These are phyloP conservation scores for Penicillium sp. DNA, from an alignment of 2,329 filamentous ascomycete species.

Conservation along the genomic window DNA sequence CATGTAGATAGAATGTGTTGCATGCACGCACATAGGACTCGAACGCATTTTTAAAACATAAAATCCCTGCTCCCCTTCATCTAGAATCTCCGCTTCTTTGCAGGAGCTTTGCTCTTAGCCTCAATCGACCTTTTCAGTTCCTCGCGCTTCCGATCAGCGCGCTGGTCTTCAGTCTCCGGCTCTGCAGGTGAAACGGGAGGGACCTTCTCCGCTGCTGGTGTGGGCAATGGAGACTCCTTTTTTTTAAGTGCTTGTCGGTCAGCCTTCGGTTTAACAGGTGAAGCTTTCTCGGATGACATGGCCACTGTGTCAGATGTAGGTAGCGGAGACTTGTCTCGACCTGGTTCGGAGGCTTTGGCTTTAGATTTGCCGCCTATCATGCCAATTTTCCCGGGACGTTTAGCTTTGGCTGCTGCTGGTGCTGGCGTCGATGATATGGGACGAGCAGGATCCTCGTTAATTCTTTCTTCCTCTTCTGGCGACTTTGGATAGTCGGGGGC, in stretches of 20 bases:
- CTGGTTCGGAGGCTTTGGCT: conserved; percentile 9
- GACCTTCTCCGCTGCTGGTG: background rate
- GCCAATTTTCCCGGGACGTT: conserved; percentile 33
- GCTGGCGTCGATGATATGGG: conserved; percentile 9
- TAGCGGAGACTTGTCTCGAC: conserved; percentile 2
- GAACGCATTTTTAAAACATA: background rate
- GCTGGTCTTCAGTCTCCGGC: conserved; percentile 47
- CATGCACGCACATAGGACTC: background rate
- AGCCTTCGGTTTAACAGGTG: background rate
- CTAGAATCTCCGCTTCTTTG: conserved; percentile 57
- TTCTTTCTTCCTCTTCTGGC: background rate
- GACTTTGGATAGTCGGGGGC: background rate
- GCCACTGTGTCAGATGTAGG: background rate
- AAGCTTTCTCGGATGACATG: background rate
- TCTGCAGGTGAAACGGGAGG: conserved; percentile 7
- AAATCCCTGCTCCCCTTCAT: background rate
- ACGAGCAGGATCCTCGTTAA: background rate
- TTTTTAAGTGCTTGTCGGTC: background rate
- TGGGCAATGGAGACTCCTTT: background rate
- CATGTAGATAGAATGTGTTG: background rate
- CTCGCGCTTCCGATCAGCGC: conserved; percentile 54
- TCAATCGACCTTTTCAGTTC: conserved; percentile 56
- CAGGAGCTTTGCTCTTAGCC: conserved; percentile 50
- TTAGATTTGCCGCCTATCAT: conserved; percentile 34
- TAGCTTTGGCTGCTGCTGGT: conserved; percentile 15